These are phyloP conservation scores for Yamadazyma atlantica DNA, from an alignment of 1,139 yeast species.

Conservation along the genomic window DNA sequence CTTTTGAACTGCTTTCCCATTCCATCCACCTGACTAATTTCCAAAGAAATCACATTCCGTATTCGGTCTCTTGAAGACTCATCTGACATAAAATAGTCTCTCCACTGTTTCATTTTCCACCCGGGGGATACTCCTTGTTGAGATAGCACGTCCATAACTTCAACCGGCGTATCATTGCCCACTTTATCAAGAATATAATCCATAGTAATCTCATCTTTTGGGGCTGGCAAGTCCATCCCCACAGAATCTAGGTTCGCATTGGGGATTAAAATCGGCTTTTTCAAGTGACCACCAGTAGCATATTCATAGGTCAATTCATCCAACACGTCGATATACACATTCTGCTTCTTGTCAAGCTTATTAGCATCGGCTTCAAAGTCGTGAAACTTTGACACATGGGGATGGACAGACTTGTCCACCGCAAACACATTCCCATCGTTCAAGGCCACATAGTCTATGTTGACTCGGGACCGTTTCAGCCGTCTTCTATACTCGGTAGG, in stretches of 20 bases:
- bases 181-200: slow-evolving; percentile 57
- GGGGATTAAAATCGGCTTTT: slow-evolving; percentile 35
- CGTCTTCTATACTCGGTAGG: slow-evolving; percentile 54
- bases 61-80: slow-evolving; percentile 57
- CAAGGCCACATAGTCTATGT: slow-evolving; percentile 76
- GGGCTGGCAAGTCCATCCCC: slow-evolving; percentile 41
- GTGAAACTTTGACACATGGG: slow-evolving; percentile 50
- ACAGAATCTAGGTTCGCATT: slow-evolving; percentile 9
- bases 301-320: slow-evolving; percentile 36
- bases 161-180: slow-evolving; percentile 66
- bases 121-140: slow-evolving; percentile 62
- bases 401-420: slow-evolving; percentile 59
- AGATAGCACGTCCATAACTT: slow-evolving; percentile 88
- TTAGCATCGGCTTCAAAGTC: slow-evolving; percentile 20
- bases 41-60: slow-evolving; percentile 79
- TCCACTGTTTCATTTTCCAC: slow-evolving; percentile 78
- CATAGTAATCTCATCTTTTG: slow-evolving; percentile 45
- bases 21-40: slow-evolving; percentile 58
- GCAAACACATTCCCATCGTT: slow-evolving; percentile 69
- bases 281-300: slow-evolving; percentile 25
- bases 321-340: slow-evolving; percentile 17
- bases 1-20: slow-evolving; percentile 54
- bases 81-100: slow-evolving; percentile 60
- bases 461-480: slow-evolving; percentile 53
- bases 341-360: slow-evolving; percentile 4